These are phyloP conservation scores for Bassia scoparia DNA, from an alignment of 148 eudicot genomes.

Conservation along the genomic window DNA sequence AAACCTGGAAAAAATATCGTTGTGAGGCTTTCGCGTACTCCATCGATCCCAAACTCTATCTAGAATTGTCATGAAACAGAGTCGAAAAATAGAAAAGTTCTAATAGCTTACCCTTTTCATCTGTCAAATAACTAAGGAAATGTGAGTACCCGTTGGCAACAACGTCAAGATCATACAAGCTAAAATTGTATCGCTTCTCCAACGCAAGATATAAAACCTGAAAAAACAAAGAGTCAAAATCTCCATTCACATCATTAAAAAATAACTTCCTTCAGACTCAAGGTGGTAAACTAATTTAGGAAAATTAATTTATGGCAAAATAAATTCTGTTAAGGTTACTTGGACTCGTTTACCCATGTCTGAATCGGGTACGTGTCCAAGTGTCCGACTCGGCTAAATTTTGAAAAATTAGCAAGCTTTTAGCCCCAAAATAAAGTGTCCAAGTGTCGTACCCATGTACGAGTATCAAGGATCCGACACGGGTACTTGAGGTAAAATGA, in stretches of 20 bases:
- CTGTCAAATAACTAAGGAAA: conserved; percentile 54
- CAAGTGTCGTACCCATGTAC: no score
- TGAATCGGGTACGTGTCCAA: no score
- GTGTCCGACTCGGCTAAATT: no score
- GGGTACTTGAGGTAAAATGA: no score
- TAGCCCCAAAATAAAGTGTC: no score
- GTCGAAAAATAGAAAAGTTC: not conserved
- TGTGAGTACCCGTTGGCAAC: conserved; percentile 83
- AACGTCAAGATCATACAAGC: conserved; percentile 62
- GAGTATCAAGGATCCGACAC: no score
- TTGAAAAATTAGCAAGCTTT: no score
- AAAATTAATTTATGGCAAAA: no score
- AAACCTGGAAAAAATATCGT: conserved; percentile 35
- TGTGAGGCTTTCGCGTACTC: conserved; percentile 28
- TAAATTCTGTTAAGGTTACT: no score
- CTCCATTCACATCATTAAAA: not conserved
- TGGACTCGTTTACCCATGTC: no score
- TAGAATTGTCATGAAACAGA: not conserved
- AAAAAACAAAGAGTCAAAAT: conserved; percentile 10
- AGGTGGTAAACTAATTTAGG: not conserved
- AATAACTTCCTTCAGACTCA: not conserved
- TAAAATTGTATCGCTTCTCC: conserved; percentile 89
- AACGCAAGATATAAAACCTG: conserved; percentile 76
- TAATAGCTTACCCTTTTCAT: conserved; percentile 29
- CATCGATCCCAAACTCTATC: not conserved